phyloP scores from a whole-genome alignment of 805 yeast genomes.

The Lipomyces sp. region DNA sequence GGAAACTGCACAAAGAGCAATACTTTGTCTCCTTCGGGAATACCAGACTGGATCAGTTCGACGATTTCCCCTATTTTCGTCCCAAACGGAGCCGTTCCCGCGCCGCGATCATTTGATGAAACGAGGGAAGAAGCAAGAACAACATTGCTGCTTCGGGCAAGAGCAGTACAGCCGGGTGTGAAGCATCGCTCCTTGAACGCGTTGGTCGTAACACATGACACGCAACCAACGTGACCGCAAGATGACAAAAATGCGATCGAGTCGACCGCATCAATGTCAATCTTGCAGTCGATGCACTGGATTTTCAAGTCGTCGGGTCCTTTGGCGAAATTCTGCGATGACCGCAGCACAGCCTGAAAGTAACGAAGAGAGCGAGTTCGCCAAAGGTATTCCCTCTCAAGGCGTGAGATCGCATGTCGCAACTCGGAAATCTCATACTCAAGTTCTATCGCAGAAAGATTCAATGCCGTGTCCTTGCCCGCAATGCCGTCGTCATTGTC shows the following conservation, averaged over 20 bases:
- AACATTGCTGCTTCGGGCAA: background rate
- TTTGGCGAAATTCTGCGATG: too few relatives aligned
- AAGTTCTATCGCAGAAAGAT: conserved; percentile 1
- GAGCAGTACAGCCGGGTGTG: background rate
- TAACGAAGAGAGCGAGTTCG: conserved; percentile 6
- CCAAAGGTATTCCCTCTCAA: conserved; percentile 5
- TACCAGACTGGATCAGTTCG: background rate
- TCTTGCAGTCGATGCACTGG: conserved; percentile 3
- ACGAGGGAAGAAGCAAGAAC: background rate
- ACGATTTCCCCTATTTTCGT: conserved; percentile 6
- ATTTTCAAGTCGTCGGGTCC: background rate
- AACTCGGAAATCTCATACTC: conserved; percentile 1
- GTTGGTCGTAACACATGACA: background rate
- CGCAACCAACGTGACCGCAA: conserved; percentile 17
- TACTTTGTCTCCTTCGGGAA: conserved; percentile 7
- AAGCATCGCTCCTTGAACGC: conserved; percentile 2
- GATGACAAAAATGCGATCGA: conserved; percentile 2
- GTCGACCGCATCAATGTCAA: background rate
- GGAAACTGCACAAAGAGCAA: conserved; percentile 14
- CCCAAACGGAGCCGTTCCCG: conserved; percentile 1
- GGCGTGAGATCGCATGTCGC: conserved; percentile 3
- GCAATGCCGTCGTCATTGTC: conserved; percentile 1
- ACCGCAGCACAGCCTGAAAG: conserved; percentile 1
- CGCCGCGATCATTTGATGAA: background rate
- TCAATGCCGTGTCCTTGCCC: background rate